Evolutionary conservation across 129 eudicot genomes (phyloP).

Genomic region (Helichrysum umbraculigerum): DNA sequence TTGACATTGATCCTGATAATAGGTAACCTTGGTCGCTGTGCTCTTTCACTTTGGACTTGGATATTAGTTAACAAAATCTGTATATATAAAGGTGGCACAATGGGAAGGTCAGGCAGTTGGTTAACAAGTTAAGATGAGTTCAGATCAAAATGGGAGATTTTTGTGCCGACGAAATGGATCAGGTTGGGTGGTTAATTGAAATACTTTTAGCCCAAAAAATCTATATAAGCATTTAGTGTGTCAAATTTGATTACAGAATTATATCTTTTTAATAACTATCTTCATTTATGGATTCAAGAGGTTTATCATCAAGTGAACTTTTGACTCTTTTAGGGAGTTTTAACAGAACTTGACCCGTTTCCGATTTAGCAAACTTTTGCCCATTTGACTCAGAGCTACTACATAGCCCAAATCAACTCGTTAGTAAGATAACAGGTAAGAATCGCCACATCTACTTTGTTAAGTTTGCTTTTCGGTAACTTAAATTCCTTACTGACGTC

Average conservation of each 20-base stretch:
- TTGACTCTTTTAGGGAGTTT: background rate
- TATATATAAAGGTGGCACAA: background rate
- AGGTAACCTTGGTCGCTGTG: conserved; percentile 39
- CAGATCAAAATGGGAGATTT: background rate
- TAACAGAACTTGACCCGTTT: background rate
- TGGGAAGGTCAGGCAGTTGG: background rate
- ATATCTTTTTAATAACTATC: too few species aligned
- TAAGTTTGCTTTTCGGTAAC: conserved; percentile 9
- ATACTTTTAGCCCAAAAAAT: background rate
- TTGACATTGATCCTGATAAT: conserved; percentile 62
- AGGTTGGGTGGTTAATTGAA: background rate
- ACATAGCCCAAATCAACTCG: background rate
- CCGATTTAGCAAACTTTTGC: background rate
- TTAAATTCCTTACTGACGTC: background rate
- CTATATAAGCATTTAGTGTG: background rate
- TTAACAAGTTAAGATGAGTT: background rate
- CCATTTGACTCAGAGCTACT: background rate
- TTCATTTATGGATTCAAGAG: background rate
- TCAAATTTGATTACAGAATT: background rate
- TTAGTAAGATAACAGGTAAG: background rate
- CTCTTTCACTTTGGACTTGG: background rate
- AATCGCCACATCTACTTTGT: background rate
- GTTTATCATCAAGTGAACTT: background rate
- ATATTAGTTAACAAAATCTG: background rate
- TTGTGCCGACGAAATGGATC: background rate